phyloP scores from a whole-genome alignment of 2,329 filamentous ascomycete genomes.

The Coniochaeta hoffmannii region DNA sequence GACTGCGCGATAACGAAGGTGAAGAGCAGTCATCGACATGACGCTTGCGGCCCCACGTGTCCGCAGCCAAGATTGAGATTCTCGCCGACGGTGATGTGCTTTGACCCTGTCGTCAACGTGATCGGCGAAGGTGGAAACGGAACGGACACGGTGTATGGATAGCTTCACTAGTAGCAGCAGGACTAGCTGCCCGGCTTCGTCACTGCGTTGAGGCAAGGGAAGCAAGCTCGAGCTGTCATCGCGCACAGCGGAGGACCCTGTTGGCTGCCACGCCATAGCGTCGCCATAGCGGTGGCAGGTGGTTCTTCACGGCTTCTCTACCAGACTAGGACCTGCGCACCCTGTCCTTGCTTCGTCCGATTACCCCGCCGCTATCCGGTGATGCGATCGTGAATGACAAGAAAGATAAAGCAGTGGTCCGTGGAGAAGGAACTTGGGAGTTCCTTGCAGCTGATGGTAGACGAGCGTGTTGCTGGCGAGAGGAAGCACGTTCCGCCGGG shows the following conservation, averaged over 20 bases:
- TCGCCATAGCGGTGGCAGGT: background rate
- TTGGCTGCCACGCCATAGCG: too few relatives aligned
- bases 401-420: background rate
- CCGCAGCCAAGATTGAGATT: background rate
- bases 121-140: too few relatives aligned
- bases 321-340: background rate
- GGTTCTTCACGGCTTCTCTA: background rate
- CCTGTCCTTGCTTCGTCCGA: background rate
- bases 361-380: background rate
- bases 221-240: background rate
- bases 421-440: background rate
- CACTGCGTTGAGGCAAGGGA: background rate
- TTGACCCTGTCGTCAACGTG: background rate
- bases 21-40: too few relatives aligned
- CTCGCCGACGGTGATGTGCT: constrained; percentile 1
- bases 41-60: background rate
- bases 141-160: background rate
- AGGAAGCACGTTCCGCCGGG: background rate
- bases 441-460: background rate
- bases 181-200: background rate
- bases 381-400: background rate
- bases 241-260: background rate
- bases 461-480: too few relatives aligned
- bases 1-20: background rate
- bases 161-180: background rate